Percentiles rank a stretch among this genome's conserved stretches.
phyloP scores from a whole-genome alignment of 1,139 yeast genomes.

The Hansenula sp. region DNA sequence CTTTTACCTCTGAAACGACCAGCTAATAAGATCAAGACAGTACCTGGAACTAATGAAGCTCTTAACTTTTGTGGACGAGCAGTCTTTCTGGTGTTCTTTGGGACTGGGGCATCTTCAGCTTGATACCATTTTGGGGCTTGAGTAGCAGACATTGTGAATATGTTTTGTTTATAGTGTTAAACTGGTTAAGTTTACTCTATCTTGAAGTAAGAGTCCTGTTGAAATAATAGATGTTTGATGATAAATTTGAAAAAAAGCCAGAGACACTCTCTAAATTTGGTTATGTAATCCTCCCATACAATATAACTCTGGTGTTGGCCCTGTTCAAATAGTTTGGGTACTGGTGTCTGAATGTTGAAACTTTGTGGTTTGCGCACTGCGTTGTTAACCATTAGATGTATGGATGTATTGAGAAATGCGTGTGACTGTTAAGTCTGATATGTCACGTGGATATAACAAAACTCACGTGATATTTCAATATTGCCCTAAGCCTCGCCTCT shows the following conservation, averaged over 20 bases:
- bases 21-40: slow-evolving; percentile 88
- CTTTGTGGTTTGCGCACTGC: no score
- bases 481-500: slow-evolving; percentile 8
- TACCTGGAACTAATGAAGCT: slow-evolving; percentile 89
- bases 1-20: slow-evolving; percentile 99
- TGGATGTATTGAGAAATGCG: no score
- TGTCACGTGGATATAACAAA: neutral
- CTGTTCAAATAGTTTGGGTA: neutral
- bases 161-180: slow-evolving; percentile 1
- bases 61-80: slow-evolving; percentile 86
- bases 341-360: slow-evolving; percentile 3
- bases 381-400: neutral
- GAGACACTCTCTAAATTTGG: neutral
- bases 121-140: slow-evolving; percentile 81
- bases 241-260: slow-evolving; percentile 1
- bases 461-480: neutral
- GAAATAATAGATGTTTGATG: neutral
- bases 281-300: neutral
- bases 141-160: slow-evolving; percentile 22
- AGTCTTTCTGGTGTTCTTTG: slow-evolving; percentile 74
- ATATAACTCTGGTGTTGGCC: neutral
- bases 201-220: no score
- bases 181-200: neutral
- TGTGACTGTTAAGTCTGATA: neutral
- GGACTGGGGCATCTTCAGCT: slow-evolving; percentile 78